These are phyloP conservation scores for Candida xiaguanensis DNA, from an alignment of 805 yeast species.

Conservation along the genomic window DNA sequence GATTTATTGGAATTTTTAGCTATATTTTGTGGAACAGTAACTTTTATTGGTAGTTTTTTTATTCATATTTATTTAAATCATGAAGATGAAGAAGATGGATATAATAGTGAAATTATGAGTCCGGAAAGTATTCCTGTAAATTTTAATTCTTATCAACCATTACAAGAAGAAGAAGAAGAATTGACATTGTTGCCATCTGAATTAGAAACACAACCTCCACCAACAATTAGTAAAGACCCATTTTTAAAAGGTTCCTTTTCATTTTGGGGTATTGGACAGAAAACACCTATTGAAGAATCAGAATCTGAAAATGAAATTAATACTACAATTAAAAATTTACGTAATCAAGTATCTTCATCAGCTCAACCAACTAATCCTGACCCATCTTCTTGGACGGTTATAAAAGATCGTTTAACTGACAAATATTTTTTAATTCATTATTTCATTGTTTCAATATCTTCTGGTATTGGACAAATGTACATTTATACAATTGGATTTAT, in stretches of 20 bases:
- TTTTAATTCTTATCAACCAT: background rate
- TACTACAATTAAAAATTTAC: slow-evolving; percentile 11
- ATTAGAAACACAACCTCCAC: slow-evolving; percentile 1
- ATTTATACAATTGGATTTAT: slow-evolving; percentile 72
- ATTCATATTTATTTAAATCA: slow-evolving; percentile 34
- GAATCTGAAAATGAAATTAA: slow-evolving; percentile 5
- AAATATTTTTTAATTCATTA: slow-evolving; percentile 48
- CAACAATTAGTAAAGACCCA: slow-evolving; percentile 6
- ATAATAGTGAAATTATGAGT: slow-evolving; percentile 2
- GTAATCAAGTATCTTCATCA: slow-evolving; percentile 5
- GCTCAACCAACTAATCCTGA: background rate
- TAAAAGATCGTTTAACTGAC: slow-evolving; percentile 19
- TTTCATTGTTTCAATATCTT: slow-evolving; percentile 50
- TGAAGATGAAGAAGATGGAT: slow-evolving; percentile 9
- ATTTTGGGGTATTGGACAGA: slow-evolving; percentile 38
- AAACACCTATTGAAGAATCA: slow-evolving; percentile 20
- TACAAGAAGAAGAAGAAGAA: background rate
- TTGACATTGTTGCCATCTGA: slow-evolving; percentile 4
- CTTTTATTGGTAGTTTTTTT: slow-evolving; percentile 45
- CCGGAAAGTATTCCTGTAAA: background rate
- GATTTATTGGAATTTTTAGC: slow-evolving; percentile 56
- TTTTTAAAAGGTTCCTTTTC: slow-evolving; percentile 33
- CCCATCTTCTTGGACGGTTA: slow-evolving; percentile 14
- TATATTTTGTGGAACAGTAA: slow-evolving; percentile 45
- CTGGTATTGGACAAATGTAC: slow-evolving; percentile 69